phyloP scores from a whole-genome alignment of 2,329 filamentous ascomycete genomes.

The Ophiocordyceps sinensis region DNA sequence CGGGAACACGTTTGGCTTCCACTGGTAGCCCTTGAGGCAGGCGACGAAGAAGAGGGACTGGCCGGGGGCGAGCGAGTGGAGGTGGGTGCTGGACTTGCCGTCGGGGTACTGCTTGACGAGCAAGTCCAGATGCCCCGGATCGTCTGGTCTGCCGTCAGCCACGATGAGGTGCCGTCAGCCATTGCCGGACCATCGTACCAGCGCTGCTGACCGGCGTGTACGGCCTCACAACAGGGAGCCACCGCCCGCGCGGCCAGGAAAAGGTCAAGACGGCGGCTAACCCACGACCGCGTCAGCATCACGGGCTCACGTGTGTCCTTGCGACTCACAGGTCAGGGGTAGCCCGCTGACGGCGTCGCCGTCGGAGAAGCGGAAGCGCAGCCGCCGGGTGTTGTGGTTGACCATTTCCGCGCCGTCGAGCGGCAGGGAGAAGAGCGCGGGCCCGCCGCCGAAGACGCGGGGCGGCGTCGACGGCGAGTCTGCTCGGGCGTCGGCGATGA shows the following conservation, averaged over 20 bases:
- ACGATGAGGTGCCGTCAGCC: neutral
- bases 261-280: conserved; percentile 46
- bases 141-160: conserved; percentile 48
- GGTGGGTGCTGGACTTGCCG: conserved; percentile 47
- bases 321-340: conserved; percentile 22
- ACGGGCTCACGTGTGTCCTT: too few relatives aligned
- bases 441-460: conserved; percentile 17
- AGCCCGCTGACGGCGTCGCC: conserved; percentile 32
- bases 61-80: conserved; percentile 52
- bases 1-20: conserved; percentile 32
- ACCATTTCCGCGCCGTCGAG: conserved; percentile 36
- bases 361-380: conserved; percentile 39
- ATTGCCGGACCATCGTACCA: neutral
- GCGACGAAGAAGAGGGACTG: conserved; percentile 43
- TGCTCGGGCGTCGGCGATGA: too few relatives aligned
- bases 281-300: too few relatives aligned
- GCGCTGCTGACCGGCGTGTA: neutral
- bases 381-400: conserved; percentile 43
- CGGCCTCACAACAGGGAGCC: conserved; percentile 35
- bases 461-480: too few relatives aligned
- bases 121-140: conserved; percentile 45
- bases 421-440: conserved; percentile 29
- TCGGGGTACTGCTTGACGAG: conserved; percentile 55
- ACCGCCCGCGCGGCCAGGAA: conserved; percentile 40
- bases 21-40: conserved; percentile 37